Base-by-base conservation (phyloP, 176 grass and related monocot species). In the Triticum timopheevii region DNA sequence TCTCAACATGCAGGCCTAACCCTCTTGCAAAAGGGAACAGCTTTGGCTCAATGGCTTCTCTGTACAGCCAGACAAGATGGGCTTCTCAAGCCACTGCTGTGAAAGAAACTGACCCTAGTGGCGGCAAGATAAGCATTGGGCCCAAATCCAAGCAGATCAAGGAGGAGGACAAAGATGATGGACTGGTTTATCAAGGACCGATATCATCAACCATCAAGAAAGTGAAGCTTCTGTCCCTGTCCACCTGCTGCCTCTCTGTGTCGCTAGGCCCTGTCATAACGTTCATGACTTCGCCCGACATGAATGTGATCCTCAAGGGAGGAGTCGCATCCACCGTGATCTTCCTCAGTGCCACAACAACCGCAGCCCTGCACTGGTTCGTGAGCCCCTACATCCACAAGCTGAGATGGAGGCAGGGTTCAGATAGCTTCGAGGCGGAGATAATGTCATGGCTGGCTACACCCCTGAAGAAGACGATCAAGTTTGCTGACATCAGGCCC, bases 331-430 rank as follows among this genome's bases (percentile, higher is more conserved):
- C 94, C 56, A 99, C 94, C 0, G 92, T 99, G 71, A 99, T 99
- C 85, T 91, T 99, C 85, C 92, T 99, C 27, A 96, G 97, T 28
- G 97, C 97, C 77, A 88, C 92, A 3, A 98, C 97, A 8, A 98
- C 97, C 34, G 94, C 49, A 28, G 97, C 87, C 40, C 30, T 98
- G 66, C 97, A 98, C 68, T 98, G 94, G 97, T 98, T 98, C 0
- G 97, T 94, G 49, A 98, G 97, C 86, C 97, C 97, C 9, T 99
- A 99, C 69, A 93, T 99, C 66, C 97, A 99, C 92, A 99, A 99
- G 85, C 85, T 99, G 45, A 90, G 97, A 81, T 99, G 97, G 97
- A 80, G 88, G 6, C 97, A 94, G 31, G 97, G 94, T 78, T 99
- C 97, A 2, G 97, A 99, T 54, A 90, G 88, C 87, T 91, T 99